Conservation (phyloP, 169 alveolate species). For the Plasmodium inui region DNA sequence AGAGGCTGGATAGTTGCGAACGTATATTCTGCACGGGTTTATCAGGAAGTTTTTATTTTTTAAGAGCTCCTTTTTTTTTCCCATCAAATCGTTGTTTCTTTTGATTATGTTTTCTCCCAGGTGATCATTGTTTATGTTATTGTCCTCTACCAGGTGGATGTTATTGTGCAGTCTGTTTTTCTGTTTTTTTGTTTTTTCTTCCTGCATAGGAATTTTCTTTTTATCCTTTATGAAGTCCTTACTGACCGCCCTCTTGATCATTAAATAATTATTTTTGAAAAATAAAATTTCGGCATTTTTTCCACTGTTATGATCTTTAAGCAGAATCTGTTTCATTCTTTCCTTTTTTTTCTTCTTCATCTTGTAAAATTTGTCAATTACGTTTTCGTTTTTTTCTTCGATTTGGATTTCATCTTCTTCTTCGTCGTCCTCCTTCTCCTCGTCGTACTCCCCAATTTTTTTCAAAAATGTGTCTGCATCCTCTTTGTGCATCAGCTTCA, state of each 20-base stretch:
- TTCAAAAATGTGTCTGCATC: constrained; percentile 72
- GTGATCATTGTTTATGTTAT: constrained; percentile 61
- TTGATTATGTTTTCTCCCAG: constrained; percentile 16
- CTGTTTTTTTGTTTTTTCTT: constrained; percentile 29
- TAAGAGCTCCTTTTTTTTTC: constrained; percentile 60
- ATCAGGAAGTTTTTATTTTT: constrained; percentile 71
- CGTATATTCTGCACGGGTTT: constrained; percentile 73
- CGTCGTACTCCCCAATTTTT: constrained; percentile 71
- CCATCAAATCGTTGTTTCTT: constrained; percentile 55
- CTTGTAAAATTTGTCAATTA: constrained; percentile 51
- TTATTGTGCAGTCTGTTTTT: constrained; percentile 39
- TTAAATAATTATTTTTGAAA: constrained; percentile 66
- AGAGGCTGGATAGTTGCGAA: constrained; percentile 60
- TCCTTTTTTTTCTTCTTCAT: constrained; percentile 46
- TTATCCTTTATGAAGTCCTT: constrained; percentile 53
- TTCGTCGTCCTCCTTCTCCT: background rate
- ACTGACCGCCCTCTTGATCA: constrained; percentile 74
- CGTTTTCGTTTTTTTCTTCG: constrained; percentile 25
- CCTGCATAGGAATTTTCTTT: constrained; percentile 6
- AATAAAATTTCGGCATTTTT: constrained; percentile 40
- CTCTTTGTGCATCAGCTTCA: constrained; percentile 30
- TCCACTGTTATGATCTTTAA: constrained; percentile 12
- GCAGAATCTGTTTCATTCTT: constrained; percentile 54
- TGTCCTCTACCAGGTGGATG: constrained; percentile 60
- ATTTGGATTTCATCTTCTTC: background rate